A percentile compares a stretch with the other conserved stretches of the same genome.
phyloP scores from a whole-genome alignment of 306 rosid genomes.

The Fagus sylvatica region DNA sequence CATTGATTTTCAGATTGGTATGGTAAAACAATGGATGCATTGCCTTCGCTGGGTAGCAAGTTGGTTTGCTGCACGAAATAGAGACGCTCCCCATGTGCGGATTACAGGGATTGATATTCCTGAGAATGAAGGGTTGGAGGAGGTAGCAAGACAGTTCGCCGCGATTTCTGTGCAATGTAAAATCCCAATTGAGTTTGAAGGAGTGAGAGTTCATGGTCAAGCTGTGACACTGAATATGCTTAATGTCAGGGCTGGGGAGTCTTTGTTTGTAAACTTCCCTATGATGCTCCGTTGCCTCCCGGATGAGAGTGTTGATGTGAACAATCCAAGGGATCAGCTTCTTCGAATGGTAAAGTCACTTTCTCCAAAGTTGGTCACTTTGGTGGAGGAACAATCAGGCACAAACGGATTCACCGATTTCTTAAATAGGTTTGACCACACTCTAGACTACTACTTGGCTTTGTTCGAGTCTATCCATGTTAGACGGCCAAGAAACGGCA shows the following conservation, averaged over 20 bases:
- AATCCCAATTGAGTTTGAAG: conserved; percentile 81
- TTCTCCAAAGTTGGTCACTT: conserved; percentile 72
- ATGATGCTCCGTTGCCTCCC: conserved; percentile 92
- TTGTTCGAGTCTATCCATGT: conserved; percentile 91
- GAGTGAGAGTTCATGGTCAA: conserved; percentile 63
- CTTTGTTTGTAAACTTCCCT: conserved; percentile 92
- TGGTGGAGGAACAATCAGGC: conserved; percentile 94
- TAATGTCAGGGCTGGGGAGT: conserved; percentile 74
- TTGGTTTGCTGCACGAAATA: conserved; percentile 73
- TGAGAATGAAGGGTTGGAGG: conserved; percentile 54
- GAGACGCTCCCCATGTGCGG: conserved; percentile 80
- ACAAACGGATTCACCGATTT: conserved; percentile 82
- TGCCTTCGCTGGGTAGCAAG: conserved; percentile 68
- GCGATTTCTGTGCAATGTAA: conserved; percentile 57
- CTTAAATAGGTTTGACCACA: conserved; percentile 65
- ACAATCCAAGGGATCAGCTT: conserved; percentile 82
- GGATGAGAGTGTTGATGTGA: conserved; percentile 86
- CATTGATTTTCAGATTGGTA: conserved; percentile 89
- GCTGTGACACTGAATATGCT: conserved; percentile 72
- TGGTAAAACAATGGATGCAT: conserved; percentile 85
- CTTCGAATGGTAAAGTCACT: conserved; percentile 78
- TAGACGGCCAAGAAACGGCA: conserved; percentile 59
- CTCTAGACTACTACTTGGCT: conserved; percentile 82
- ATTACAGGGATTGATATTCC: conserved; percentile 93
- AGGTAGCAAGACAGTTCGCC: conserved; percentile 59